Percentiles rank a stretch among this genome's conserved stretches.
Evolutionary conservation across 495 filamentous ascomycete species (phyloP).

Genomic region (Niebla homalea): DNA sequence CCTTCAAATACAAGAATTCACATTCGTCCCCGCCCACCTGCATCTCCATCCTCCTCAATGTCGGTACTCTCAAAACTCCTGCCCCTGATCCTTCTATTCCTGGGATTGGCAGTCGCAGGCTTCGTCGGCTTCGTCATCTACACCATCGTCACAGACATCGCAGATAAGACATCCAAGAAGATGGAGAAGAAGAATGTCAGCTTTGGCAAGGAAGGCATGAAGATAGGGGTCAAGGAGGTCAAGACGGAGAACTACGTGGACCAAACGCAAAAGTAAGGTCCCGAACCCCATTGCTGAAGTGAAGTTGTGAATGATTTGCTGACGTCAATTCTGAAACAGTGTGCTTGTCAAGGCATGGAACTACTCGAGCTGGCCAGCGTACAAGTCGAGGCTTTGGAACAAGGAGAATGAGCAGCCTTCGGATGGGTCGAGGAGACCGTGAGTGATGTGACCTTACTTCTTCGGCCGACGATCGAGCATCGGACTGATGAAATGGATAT

Average conservation of each 20-base stretch:
- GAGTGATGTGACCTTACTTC: conserved; percentile 16
- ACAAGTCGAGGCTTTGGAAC: conserved; percentile 47
- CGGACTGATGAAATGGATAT: conserved; percentile 11
- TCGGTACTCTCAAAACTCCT: conserved; percentile 28
- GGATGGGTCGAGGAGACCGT: conserved; percentile 9
- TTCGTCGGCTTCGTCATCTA: conserved; percentile 66
- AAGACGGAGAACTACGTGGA: conserved; percentile 69
- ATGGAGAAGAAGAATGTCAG: conserved; percentile 74
- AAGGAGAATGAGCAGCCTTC: conserved; percentile 16
- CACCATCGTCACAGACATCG: conserved; percentile 53
- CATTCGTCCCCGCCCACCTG: not conserved
- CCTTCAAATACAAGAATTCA: not conserved
- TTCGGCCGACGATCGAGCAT: not conserved
- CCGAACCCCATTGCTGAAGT: not conserved
- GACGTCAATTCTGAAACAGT: conserved; percentile 17
- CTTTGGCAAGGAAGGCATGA: conserved; percentile 73
- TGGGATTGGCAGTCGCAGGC: conserved; percentile 45
- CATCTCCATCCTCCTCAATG: not conserved
- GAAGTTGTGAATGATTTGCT: not conserved
- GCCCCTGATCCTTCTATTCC: conserved; percentile 60
- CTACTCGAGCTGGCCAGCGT: conserved; percentile 43
- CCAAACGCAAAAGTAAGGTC: conserved; percentile 54
- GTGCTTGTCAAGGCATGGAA: conserved; percentile 71
- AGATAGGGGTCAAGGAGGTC: conserved; percentile 65
- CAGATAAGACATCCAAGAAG: conserved; percentile 50